Evolutionary conservation across 2,329 filamentous ascomycete species (phyloP).

Genomic region (Beauveria brongniartii): DNA sequence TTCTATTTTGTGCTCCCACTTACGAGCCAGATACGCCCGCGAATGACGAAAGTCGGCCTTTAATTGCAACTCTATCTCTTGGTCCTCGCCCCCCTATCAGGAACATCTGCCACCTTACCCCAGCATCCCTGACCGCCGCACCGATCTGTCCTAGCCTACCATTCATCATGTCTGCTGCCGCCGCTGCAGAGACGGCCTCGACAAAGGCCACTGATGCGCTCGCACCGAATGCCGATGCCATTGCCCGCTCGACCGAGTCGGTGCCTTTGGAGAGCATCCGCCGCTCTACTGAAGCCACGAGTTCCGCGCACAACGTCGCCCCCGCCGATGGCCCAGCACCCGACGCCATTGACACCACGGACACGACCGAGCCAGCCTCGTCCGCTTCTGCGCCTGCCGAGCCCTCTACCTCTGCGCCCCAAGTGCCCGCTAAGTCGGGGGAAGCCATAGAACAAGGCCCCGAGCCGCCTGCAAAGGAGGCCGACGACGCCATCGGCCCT

Average conservation of each 20-base stretch:
- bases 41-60: not conserved
- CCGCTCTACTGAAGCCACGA: constrained; percentile 6
- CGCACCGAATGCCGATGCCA: not conserved
- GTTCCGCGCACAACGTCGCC: constrained; percentile 4
- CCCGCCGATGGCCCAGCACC: constrained; percentile 1
- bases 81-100: not conserved
- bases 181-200: not conserved
- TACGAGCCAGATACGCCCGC: not conserved
- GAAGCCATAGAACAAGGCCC: constrained; percentile 21
- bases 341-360: not conserved
- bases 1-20: not conserved
- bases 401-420: constrained; percentile 6
- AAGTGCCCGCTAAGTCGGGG: constrained; percentile 20
- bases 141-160: not conserved
- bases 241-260: not conserved
- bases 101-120: not conserved
- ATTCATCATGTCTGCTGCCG: constrained; percentile 1
- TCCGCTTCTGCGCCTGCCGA: constrained; percentile 12
- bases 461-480: constrained; percentile 23
- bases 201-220: not conserved
- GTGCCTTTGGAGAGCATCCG: constrained; percentile 8
- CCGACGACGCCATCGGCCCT: constrained; percentile 33
- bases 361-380: not conserved
- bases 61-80: not conserved
- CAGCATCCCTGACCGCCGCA: not conserved